Conservation (phyloP, 441 rosid genomes). For the Melastoma candidum region DNA sequence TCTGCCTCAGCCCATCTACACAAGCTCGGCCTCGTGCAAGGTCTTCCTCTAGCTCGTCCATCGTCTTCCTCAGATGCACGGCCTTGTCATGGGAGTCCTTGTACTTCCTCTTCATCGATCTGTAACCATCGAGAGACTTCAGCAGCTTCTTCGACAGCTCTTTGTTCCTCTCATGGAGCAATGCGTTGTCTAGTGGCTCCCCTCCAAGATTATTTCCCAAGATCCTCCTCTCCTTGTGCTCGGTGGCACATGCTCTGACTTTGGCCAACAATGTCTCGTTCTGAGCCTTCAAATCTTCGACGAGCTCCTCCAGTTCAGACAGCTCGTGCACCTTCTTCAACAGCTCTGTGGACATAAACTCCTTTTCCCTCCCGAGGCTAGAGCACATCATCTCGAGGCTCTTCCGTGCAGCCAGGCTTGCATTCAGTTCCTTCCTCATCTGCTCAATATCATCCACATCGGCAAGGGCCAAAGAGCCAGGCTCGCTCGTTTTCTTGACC, state of each 20-base stretch:
- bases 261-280: slow-evolving; percentile 41
- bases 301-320: slow-evolving; percentile 53
- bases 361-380: slow-evolving; percentile 81
- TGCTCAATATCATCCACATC: slow-evolving; percentile 36
- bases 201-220: slow-evolving; percentile 2
- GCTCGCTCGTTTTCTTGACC: slow-evolving; percentile 24
- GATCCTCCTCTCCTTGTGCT: slow-evolving; percentile 29
- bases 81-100: slow-evolving; percentile 44
- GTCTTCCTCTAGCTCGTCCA: slow-evolving; percentile 36
- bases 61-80: slow-evolving; percentile 12
- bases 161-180: slow-evolving; percentile 52
- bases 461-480: background rate
- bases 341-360: slow-evolving; percentile 61
- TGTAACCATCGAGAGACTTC: slow-evolving; percentile 55
- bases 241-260: slow-evolving; percentile 32
- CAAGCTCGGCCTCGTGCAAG: slow-evolving; percentile 32
- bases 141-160: slow-evolving; percentile 63
- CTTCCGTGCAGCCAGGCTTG: slow-evolving; percentile 49
- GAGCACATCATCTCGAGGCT: slow-evolving; percentile 74
- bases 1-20: slow-evolving; percentile 26
- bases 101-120: slow-evolving; percentile 54
- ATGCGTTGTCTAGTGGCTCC: slow-evolving; percentile 21
- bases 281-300: slow-evolving; percentile 51
- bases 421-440: slow-evolving; percentile 38
- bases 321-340: slow-evolving; percentile 50